Conservation (phyloP, 2,329 filamentous ascomycete genomes). For the Pseudogymnoascus sp. region DNA sequence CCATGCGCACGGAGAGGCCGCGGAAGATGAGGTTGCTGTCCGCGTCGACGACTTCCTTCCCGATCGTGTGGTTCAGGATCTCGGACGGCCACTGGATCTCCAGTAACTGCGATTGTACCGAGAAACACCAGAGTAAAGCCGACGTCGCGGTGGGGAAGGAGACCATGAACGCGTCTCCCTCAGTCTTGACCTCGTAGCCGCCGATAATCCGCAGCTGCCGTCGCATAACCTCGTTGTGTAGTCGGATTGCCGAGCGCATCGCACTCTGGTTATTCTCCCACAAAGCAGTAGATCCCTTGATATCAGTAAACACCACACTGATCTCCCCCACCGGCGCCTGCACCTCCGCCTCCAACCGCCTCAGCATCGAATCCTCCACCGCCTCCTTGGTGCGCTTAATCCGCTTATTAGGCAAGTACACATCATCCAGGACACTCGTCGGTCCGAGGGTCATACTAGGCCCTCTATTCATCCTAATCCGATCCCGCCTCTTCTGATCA, state of each 20-base stretch:
- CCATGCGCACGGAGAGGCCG: slow-evolving; percentile 93
- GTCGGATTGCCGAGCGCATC: slow-evolving; percentile 94
- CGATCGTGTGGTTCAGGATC: slow-evolving; percentile 78
- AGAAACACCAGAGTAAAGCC: slow-evolving; percentile 92
- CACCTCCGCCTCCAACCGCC: slow-evolving; percentile 81
- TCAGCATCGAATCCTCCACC: slow-evolving; percentile 78
- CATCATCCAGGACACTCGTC: slow-evolving; percentile 65
- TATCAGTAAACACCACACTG: slow-evolving; percentile 95
- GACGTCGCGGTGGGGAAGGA: slow-evolving; percentile 95
- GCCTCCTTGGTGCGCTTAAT: slow-evolving; percentile 55
- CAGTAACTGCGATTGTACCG: slow-evolving; percentile 80
- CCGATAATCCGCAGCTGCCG: slow-evolving; percentile 88
- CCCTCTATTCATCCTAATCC: slow-evolving; percentile 62
- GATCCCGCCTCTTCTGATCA: slow-evolving; percentile 80
- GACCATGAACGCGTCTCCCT: slow-evolving; percentile 99
- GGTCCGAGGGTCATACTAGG: slow-evolving; percentile 76
- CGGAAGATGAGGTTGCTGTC: slow-evolving; percentile 88
- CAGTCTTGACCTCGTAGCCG: slow-evolving; percentile 98
- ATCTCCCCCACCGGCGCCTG: slow-evolving; percentile 86
- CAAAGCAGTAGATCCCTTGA: slow-evolving; percentile 93
- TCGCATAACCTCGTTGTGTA: slow-evolving; percentile 96
- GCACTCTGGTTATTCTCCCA: slow-evolving; percentile 95
- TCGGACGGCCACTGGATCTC: slow-evolving; percentile 91
- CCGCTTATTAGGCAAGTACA: slow-evolving; percentile 58
- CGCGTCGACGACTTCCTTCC: slow-evolving; percentile 74